Percentiles rank a stretch among this genome's conserved stretches.
Conservation (phyloP, 257 asterid genomes). For the Solanum pennellii region DNA sequence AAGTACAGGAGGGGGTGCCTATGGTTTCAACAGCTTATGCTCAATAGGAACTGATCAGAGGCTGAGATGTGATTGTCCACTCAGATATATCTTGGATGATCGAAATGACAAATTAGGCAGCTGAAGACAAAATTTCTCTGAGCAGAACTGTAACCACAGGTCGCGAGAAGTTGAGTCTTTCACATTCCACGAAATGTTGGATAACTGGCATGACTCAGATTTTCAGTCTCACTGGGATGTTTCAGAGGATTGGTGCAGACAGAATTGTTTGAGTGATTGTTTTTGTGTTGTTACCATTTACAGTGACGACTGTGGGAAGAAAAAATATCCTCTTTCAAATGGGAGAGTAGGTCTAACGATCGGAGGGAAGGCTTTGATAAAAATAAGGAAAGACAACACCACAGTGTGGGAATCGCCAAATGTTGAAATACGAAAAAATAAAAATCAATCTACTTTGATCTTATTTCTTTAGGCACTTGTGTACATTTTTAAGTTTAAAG, state of each 20-base stretch:
- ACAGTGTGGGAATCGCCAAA: background rate
- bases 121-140: conserved; percentile 25
- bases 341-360: conserved; percentile 14
- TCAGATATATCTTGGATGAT: conserved; percentile 22
- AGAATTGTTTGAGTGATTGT: conserved; percentile 40
- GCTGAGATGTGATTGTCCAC: conserved; percentile 41
- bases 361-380: background rate
- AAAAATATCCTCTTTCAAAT: conserved; percentile 52
- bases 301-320: conserved; percentile 42
- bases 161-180: background rate
- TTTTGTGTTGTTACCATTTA: conserved; percentile 35
- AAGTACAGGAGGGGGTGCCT: conserved; percentile 38
- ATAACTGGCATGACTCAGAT: conserved; percentile 7
- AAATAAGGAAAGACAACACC: no score
- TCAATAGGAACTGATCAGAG: background rate
- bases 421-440: background rate
- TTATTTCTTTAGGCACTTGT: background rate
- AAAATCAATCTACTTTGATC: background rate
- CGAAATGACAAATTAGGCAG: conserved; percentile 21
- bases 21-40: conserved; percentile 55
- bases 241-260: conserved; percentile 10
- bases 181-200: background rate
- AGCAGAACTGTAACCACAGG: conserved; percentile 10
- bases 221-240: conserved; percentile 20
- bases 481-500: background rate